A percentile compares a stretch with the other conserved stretches of the same genome.
Conservation (phyloP, 345 rosid genomes). For the Populus nigra region DNA sequence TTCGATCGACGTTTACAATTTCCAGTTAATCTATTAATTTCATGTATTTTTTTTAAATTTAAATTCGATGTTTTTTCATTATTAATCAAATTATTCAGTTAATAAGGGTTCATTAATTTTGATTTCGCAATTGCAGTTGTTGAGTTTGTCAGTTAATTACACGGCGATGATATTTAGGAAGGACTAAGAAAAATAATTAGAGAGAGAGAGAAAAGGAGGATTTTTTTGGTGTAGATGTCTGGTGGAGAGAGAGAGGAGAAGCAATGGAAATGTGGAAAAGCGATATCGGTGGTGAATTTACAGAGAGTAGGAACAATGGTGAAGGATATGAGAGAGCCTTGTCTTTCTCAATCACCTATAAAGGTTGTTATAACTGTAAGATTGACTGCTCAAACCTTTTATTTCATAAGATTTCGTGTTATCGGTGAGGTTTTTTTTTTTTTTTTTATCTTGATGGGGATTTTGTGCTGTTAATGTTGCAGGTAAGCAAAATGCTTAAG, state of each 20-base stretch:
- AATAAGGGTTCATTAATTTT: background rate
- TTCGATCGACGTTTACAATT: background rate
- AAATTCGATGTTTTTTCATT: background rate
- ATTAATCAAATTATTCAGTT: background rate
- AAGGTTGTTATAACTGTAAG: slow-evolving; percentile 72
- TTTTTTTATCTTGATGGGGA: background rate
- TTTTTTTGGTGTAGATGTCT: slow-evolving; percentile 51
- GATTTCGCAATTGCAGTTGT: slow-evolving; percentile 5
- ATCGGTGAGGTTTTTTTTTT: background rate
- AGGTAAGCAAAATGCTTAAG: slow-evolving; percentile 82
- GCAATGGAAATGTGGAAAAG: slow-evolving; percentile 74
- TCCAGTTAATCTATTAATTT: background rate
- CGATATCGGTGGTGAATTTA: slow-evolving; percentile 53
- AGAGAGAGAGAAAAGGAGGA: slow-evolving; percentile 17
- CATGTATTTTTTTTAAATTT: background rate
- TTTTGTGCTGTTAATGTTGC: slow-evolving; percentile 25
- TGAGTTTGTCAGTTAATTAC: slow-evolving; percentile 6
- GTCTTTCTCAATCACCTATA: slow-evolving; percentile 63
- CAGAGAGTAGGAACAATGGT: slow-evolving; percentile 70
- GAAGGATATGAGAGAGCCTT: slow-evolving; percentile 82
- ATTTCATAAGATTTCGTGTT: background rate
- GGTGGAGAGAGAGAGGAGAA: slow-evolving; percentile 41
- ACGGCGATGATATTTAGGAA: slow-evolving; percentile 26
- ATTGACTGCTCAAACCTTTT: slow-evolving; percentile 7
- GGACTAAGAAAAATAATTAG: slow-evolving; percentile 18